A percentile compares a stretch with the other conserved stretches of the same genome.
Evolutionary conservation across 2,329 filamentous ascomycete species (phyloP).

Genomic region (Fusarium mangiferae): DNA sequence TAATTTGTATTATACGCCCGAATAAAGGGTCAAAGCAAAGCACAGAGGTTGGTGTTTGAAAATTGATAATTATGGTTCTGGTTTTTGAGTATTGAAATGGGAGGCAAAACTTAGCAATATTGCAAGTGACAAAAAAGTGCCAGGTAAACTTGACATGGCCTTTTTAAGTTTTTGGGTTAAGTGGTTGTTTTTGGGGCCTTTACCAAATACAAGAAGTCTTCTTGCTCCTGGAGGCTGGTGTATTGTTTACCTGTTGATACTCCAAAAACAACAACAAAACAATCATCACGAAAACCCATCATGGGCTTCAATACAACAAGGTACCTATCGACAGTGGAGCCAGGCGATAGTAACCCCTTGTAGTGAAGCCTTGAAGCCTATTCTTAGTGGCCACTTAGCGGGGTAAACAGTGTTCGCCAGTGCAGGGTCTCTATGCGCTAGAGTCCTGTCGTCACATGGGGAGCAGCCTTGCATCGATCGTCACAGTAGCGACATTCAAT

Average conservation of each 20-base stretch:
- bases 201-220: neutral
- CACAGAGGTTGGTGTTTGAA: slow-evolving; percentile 37
- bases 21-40: slow-evolving; percentile 22
- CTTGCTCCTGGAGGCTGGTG: neutral
- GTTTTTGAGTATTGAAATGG: slow-evolving; percentile 1
- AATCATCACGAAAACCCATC: neutral
- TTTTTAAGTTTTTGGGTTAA: neutral
- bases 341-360: slow-evolving; percentile 7
- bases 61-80: slow-evolving; percentile 36
- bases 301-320: neutral
- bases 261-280: slow-evolving; percentile 8
- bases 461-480: slow-evolving; percentile 28
- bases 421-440: slow-evolving; percentile 28
- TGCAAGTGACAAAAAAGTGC: neutral
- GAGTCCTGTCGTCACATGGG: slow-evolving; percentile 32
- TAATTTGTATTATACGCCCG: slow-evolving; percentile 39
- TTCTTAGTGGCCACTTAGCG: slow-evolving; percentile 21
- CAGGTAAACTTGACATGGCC: neutral
- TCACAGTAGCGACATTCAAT: slow-evolving; percentile 17
- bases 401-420: slow-evolving; percentile 29
- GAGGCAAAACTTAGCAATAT: neutral
- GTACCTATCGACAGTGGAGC: slow-evolving; percentile 5
- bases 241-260: neutral
- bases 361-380: slow-evolving; percentile 10
- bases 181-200: neutral